Base-by-base conservation (phyloP, 2,329 filamentous ascomycete species). In the Coleophoma crateriformis region DNA sequence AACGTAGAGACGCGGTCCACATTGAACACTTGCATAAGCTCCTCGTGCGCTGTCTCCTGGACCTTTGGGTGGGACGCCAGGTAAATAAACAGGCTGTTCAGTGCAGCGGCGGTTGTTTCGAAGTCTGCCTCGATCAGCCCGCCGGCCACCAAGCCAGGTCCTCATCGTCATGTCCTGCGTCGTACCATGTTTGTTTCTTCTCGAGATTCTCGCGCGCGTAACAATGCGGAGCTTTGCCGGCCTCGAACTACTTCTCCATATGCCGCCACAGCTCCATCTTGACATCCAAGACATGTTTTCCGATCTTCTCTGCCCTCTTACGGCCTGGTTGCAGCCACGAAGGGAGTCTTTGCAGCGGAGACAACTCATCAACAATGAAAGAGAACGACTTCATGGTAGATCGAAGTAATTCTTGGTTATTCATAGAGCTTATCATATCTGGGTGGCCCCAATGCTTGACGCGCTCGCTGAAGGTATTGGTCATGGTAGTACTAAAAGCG, bases 11-110 rank as follows among this genome's bases (percentile, higher is more conserved):
- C 61, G 7, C 76, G 63, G 37, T 64, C 59, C 3, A 58, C 58
- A 3, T 74, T 75, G 14, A 77, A 66, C 2, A 78, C 70, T 4
- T 60, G 57, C 50, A 80, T 75, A n/a, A 80, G 58, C 45, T 72
- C 67, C 17, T 61, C 61, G 52, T 71, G 71, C 0, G 72, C 74
- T 50, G 75, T 76, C n/a, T 54, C 54, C 51, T 77, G 74, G 0
- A 76, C 61, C 5, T 38, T 19, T n/a, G 33, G 51, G 41, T 38
- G 50, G 38, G 33, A 22, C 22, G 40, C 17, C 6, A 50, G 33
- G 14, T 33, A 32, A 14, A 50, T 45, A 5, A 54, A 33, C 13
- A 46, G n/a, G 32, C 27, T 50, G 38, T 55, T 52, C 20, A 57
- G 38, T 3, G 46, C 27, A n/a, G 49, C 19, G 3, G 48, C 34